Evolutionary conservation across 2,329 filamentous ascomycete species (phyloP), one percentile per base, ranked within the genome.

Genomic region (Magnaporthales sp.): DNA sequence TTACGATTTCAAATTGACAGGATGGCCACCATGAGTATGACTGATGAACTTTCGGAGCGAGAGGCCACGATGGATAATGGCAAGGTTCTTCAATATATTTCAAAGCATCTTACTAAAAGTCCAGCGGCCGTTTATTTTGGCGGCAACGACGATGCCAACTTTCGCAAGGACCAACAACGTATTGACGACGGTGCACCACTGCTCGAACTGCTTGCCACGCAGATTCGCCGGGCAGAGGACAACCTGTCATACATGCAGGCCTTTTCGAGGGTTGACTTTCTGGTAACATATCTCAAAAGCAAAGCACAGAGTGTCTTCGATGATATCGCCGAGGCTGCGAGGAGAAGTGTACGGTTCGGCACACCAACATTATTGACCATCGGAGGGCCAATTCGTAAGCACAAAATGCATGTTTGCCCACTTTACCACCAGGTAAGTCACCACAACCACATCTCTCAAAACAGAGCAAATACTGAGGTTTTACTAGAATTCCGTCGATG

Each of bases 1-100:
- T 80, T 98, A 64, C 87, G 89, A 38, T 86, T 92, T 72, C 89
- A 93, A 72, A 94, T 97, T 67, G 91, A 96, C 70, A 85, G 89
- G 15, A 85, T 94, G 62, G 86, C 86, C 6, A 87, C 89, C 4
- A 81, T 86, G 15, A 88, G 90, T 2, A 31, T 54, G 19, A 54
- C 46, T 2, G 88, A 92, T 26, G 94, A 97, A 69, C 81, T 91
- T 61, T 84, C 88, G 27, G 92, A 94, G 68, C 91, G 90, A 70
- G 91, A 95, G 71, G 87, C 90, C 0, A 86, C 86, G 0, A 86
- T 96, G 68, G 91, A 96, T 69, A 85, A 90, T 64, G 81, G 82
- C 19, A 88, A 88, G 67, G 87, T 96, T 0, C 77, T 97, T 9
- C 83, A 86, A 0, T 97, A 97, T 73, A 90, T 98, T 51, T 84